phyloP scores from a whole-genome alignment of 768 basidiomycete species.

The Rhodotorula babjevae region DNA sequence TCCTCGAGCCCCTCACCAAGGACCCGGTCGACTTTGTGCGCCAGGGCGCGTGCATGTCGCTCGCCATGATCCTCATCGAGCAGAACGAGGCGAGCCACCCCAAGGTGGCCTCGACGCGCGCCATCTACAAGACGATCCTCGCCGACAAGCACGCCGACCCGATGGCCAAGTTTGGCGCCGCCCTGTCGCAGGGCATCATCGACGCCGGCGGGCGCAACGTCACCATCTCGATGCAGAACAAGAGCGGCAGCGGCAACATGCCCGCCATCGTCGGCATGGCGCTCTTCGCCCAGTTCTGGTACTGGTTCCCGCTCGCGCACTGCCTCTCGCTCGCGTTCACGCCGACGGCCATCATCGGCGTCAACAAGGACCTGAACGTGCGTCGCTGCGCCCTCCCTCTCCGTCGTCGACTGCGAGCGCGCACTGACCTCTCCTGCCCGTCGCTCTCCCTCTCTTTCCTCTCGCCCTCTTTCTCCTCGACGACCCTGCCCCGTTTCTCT shows the following conservation, averaged over 20 bases:
- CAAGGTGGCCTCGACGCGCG: conserved; percentile 70
- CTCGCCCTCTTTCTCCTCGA: no score
- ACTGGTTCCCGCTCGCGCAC: conserved; percentile 97
- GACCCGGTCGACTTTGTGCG: conserved; percentile 98
- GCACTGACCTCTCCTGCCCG: not conserved
- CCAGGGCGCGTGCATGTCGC: conserved; percentile 90
- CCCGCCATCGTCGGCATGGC: conserved; percentile 96
- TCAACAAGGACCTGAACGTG: conserved; percentile 80
- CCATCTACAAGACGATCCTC: conserved; percentile 83
- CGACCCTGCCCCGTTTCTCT: conserved; percentile 7
- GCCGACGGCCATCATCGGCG: conserved; percentile 88
- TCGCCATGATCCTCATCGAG: conserved; percentile 94
- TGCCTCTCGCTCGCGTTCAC: conserved; percentile 87
- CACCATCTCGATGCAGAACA: conserved; percentile 86
- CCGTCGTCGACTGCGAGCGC: no score
- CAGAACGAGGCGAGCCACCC: conserved; percentile 87
- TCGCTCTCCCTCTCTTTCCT: no score
- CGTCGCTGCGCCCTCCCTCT: conserved; percentile 24
- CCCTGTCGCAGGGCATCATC: conserved; percentile 90
- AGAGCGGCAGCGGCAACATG: conserved; percentile 87
- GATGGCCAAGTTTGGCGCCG: conserved; percentile 96
- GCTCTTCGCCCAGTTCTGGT: conserved; percentile 99
- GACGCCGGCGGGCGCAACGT: conserved; percentile 96
- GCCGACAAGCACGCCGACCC: conserved; percentile 97
- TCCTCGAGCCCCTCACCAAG: conserved; percentile 96